phyloP scores from a whole-genome alignment of 495 filamentous ascomycete species.

The Lasiosphaeria miniovina region DNA sequence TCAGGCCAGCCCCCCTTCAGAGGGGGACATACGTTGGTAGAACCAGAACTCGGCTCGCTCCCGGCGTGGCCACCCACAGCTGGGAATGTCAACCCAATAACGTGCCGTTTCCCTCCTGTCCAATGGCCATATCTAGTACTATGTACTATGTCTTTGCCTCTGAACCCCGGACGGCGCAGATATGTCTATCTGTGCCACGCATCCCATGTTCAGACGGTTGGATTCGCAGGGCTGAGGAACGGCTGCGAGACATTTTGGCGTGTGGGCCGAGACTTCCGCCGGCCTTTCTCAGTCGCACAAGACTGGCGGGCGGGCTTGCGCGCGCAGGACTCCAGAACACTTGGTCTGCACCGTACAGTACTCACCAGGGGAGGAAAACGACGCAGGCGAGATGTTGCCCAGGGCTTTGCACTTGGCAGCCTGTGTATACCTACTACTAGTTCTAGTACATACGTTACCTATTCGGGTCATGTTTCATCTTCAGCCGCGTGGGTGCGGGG shows the following conservation, averaged over 20 bases:
- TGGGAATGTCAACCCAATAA: too few species aligned
- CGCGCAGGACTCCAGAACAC: too few species aligned
- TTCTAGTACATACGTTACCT: not conserved
- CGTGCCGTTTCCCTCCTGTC: too few species aligned
- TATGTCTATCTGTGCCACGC: not conserved
- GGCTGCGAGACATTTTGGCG: not conserved
- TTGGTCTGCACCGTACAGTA: too few species aligned
- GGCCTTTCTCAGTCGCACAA: not conserved
- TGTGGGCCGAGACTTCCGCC: too few species aligned
- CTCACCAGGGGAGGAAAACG: too few species aligned
- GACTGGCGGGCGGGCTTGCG: not conserved
- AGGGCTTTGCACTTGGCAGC: too few species aligned
- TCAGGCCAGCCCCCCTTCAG: not conserved
- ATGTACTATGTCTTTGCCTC: too few species aligned
- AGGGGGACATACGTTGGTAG: not conserved
- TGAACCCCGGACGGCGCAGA: not conserved
- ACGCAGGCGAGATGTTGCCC: too few species aligned
- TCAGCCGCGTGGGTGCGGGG: conserved; percentile 16
- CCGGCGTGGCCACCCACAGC: too few species aligned
- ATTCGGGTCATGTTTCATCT: conserved; percentile 12
- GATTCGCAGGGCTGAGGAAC: not conserved
- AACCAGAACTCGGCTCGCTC: not conserved
- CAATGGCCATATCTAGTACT: too few species aligned
- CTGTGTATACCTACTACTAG: too few species aligned
- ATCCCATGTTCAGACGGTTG: not conserved